Conservation (phyloP, 2,329 filamentous ascomycete species). For the Aspergillus sp. region DNA sequence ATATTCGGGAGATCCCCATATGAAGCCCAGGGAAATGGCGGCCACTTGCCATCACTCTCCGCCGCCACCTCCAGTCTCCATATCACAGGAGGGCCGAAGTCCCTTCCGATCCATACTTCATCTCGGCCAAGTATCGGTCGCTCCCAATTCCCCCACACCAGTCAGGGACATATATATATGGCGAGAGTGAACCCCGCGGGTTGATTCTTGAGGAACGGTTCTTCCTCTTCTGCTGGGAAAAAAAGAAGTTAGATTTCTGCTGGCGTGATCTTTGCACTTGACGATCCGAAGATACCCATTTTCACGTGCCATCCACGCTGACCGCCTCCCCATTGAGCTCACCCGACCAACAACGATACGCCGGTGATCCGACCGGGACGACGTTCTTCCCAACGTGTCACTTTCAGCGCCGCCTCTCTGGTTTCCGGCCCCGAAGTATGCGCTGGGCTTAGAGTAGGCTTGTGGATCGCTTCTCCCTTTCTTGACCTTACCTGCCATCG, state of each 20-base stretch:
- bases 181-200: neutral
- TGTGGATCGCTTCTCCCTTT: neutral
- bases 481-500: neutral
- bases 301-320: neutral
- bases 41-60: slow-evolving; percentile 8
- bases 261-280: neutral
- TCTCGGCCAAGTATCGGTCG: slow-evolving; percentile 13
- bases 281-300: neutral
- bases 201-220: neutral
- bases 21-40: slow-evolving; percentile 5
- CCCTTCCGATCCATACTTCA: slow-evolving; percentile 16
- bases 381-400: neutral
- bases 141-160: slow-evolving; percentile 9
- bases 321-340: neutral
- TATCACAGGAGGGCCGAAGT: slow-evolving; percentile 16
- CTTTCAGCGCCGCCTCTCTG: slow-evolving; percentile 6
- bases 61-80: slow-evolving; percentile 13
- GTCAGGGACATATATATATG: slow-evolving; percentile 11
- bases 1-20: slow-evolving; percentile 24
- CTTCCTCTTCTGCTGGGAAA: neutral
- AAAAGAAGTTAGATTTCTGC: neutral
- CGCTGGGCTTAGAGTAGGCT: too few species aligned
- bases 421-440: slow-evolving; percentile 9
- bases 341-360: neutral
- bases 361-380: neutral